These are phyloP conservation scores for Tephrocybe sp. DNA, from an alignment of 768 basidiomycete species.

Conservation along the genomic window DNA sequence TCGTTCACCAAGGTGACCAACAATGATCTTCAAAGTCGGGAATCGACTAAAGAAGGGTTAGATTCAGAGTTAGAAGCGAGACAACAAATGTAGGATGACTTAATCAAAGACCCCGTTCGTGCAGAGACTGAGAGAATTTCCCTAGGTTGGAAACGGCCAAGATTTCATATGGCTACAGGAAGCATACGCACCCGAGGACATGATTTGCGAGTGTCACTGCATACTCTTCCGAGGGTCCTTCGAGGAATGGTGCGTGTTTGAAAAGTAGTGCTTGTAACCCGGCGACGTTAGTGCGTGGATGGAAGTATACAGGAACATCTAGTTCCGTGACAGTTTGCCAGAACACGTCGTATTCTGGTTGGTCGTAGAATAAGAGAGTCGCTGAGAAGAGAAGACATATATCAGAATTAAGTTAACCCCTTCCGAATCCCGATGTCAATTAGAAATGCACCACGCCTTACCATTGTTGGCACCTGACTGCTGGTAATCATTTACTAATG, in stretches of 20 bases:
- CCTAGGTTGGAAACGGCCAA: no score
- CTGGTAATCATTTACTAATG: slow-evolving; percentile 42
- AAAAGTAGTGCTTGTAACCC: slow-evolving; percentile 25
- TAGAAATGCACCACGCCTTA: slow-evolving; percentile 11
- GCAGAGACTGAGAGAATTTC: slow-evolving; percentile 24
- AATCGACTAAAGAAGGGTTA: slow-evolving; percentile 30
- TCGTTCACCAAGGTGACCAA: slow-evolving; percentile 42
- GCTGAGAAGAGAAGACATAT: slow-evolving; percentile 16
- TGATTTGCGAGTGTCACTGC: slow-evolving; percentile 38
- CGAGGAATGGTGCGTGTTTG: slow-evolving; percentile 31
- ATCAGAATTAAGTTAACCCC: neutral
- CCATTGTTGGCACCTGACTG: slow-evolving; percentile 38
- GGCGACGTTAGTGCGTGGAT: slow-evolving; percentile 31
- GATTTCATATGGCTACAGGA: no score
- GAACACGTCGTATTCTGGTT: slow-evolving; percentile 37
- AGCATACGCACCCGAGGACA: slow-evolving; percentile 40
- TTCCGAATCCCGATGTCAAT: neutral
- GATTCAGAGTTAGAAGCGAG: neutral
- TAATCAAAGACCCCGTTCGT: slow-evolving; percentile 41
- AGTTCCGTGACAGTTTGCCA: slow-evolving; percentile 36
- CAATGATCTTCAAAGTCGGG: slow-evolving; percentile 37
- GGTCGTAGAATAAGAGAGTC: slow-evolving; percentile 36
- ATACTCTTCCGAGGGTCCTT: slow-evolving; percentile 35
- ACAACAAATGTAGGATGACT: neutral
- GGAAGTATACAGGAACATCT: slow-evolving; percentile 39